These are phyloP conservation scores for Kurtzmaniella quercitrusa DNA, from an alignment of 1,139 yeast genomes.

Conservation along the genomic window DNA sequence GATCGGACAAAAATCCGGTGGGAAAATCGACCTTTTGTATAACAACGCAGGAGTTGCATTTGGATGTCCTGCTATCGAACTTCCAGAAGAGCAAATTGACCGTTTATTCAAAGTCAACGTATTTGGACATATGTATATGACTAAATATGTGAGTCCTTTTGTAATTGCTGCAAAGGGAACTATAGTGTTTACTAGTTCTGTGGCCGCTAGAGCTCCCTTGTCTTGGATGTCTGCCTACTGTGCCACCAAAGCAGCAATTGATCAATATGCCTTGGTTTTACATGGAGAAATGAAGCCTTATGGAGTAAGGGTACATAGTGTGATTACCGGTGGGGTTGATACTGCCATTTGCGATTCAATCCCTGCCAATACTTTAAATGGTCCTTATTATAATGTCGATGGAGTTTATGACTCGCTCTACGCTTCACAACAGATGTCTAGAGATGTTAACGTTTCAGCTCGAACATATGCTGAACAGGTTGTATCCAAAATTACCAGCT, in stretches of 20 bases:
- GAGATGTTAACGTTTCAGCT: conserved; percentile 20
- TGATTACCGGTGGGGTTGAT: conserved; percentile 39
- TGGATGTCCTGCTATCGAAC: conserved; percentile 33
- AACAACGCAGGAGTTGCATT: conserved; percentile 32
- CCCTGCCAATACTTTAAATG: conserved; percentile 8
- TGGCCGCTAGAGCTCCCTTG: conserved; percentile 54
- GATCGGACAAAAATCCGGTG: conserved; percentile 24
- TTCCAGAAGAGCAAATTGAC: conserved; percentile 21
- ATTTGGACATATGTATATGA: conserved; percentile 35
- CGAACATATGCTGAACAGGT: conserved; percentile 29
- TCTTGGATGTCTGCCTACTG: conserved; percentile 62
- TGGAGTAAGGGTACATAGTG: conserved; percentile 33
- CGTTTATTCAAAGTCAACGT: conserved; percentile 30
- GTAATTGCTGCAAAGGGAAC: conserved; percentile 45
- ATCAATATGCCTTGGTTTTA: conserved; percentile 52
- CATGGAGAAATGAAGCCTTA: conserved; percentile 51
- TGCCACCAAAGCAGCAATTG: conserved; percentile 63
- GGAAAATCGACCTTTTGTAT: conserved; percentile 27
- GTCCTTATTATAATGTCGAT: conserved; percentile 25
- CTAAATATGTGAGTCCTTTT: conserved; percentile 27
- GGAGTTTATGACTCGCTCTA: conserved; percentile 26
- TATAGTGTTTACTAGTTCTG: conserved; percentile 59
- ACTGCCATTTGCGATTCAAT: conserved; percentile 29
- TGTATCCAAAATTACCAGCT: conserved; percentile 18
- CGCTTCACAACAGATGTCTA: conserved; percentile 23